These are phyloP conservation scores for Cystoderma amianthinum DNA, from an alignment of 768 basidiomycete species.

Conservation along the genomic window DNA sequence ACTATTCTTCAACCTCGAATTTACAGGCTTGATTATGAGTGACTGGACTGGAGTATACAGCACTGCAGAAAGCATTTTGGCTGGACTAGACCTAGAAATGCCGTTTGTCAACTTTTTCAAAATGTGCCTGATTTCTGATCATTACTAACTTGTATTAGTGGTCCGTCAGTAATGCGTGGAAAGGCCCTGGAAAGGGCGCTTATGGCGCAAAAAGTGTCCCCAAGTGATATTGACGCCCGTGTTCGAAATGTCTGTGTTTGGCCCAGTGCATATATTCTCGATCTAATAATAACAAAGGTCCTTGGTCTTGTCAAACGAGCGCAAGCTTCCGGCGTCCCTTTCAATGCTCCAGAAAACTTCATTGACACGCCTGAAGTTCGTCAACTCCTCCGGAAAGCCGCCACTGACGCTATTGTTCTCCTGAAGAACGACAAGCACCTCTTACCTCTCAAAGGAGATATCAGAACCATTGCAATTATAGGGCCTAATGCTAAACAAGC, in stretches of 20 bases:
- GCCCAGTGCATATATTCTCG: not conserved
- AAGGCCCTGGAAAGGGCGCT: constrained; percentile 32
- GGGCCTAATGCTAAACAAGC: constrained; percentile 53
- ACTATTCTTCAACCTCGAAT: not conserved
- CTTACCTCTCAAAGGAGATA: constrained; percentile 34
- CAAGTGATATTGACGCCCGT: constrained; percentile 31
- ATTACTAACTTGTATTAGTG: constrained; percentile 17
- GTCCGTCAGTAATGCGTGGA: constrained; percentile 42
- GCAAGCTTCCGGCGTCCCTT: constrained; percentile 46
- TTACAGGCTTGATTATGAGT: constrained; percentile 49
- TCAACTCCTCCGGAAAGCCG: constrained; percentile 39
- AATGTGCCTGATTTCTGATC: not conserved
- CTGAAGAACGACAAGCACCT: constrained; percentile 50
- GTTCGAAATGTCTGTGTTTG: constrained; percentile 20
- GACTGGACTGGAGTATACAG: constrained; percentile 51
- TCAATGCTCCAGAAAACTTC: constrained; percentile 39
- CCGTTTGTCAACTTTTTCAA: constrained; percentile 30
- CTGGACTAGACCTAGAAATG: constrained; percentile 63
- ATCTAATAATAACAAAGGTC: constrained; percentile 24
- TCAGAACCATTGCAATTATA: constrained; percentile 49
- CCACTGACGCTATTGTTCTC: constrained; percentile 49
- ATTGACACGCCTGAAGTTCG: constrained; percentile 41
- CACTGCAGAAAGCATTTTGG: constrained; percentile 44
- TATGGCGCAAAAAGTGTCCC: constrained; percentile 33
- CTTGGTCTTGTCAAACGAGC: constrained; percentile 40